Conservation (phyloP, 2,329 filamentous ascomycete species). For the Arthrobotrys iridis region DNA sequence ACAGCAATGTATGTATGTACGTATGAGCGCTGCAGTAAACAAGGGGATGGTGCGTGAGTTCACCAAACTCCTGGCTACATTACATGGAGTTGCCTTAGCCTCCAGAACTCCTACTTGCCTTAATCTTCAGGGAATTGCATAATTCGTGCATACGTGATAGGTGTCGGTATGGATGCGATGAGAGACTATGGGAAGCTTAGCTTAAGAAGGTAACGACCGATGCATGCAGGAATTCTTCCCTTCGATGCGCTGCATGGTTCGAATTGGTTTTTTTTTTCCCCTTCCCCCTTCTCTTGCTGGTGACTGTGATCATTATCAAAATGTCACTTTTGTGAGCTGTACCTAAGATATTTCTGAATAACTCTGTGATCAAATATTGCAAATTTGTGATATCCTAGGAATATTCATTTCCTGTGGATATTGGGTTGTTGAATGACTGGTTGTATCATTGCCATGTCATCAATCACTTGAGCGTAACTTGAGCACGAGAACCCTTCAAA, state of each 20-base stretch:
- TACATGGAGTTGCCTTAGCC: slow-evolving; percentile 19
- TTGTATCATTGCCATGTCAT: slow-evolving; percentile 52
- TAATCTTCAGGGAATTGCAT: slow-evolving; percentile 41
- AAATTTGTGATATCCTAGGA: slow-evolving; percentile 7
- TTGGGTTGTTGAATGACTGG: slow-evolving; percentile 35
- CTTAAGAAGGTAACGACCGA: slow-evolving; percentile 5
- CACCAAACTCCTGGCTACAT: slow-evolving; percentile 13
- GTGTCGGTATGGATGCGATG: slow-evolving; percentile 34
- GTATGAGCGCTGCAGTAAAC: slow-evolving; percentile 6
- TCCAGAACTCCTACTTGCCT: slow-evolving; percentile 16
- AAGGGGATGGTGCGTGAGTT: slow-evolving; percentile 4
- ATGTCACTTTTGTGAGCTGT: slow-evolving; percentile 21
- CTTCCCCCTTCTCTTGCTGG: no score
- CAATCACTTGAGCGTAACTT: slow-evolving; percentile 48
- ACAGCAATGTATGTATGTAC: slow-evolving; percentile 8
- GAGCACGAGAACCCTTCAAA: slow-evolving; percentile 44
- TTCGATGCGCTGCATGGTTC: slow-evolving; percentile 42
- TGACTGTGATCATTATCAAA: slow-evolving; percentile 6
- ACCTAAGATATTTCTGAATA: slow-evolving; percentile 12
- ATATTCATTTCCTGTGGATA: neutral
- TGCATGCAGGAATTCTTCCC: slow-evolving; percentile 36
- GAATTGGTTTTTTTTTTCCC: slow-evolving; percentile 20
- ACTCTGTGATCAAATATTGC: neutral
- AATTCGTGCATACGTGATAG: slow-evolving; percentile 39
- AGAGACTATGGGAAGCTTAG: slow-evolving; percentile 7